phyloP scores from a whole-genome alignment of 441 rosid species.

The Pelargonium australe region DNA sequence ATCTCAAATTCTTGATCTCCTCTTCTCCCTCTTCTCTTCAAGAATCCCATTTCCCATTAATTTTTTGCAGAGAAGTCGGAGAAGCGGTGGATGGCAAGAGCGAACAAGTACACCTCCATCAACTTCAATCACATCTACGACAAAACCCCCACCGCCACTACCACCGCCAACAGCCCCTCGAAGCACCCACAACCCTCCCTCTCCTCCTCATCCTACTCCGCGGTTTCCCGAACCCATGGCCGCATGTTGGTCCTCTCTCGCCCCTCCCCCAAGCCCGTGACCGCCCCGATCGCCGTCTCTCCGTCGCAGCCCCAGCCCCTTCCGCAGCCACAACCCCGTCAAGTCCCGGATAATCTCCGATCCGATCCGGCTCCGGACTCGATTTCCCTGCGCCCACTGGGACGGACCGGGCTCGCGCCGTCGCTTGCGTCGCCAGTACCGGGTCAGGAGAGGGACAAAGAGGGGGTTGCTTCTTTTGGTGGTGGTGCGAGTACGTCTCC shows the following conservation, averaged over 20 bases:
- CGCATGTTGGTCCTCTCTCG: slow-evolving; percentile 84
- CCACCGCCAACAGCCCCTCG: slow-evolving; percentile 16
- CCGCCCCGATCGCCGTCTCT: slow-evolving; percentile 20
- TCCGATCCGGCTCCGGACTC: slow-evolving; percentile 31
- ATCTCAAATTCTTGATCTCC: not conserved
- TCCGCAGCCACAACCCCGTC: slow-evolving; percentile 13
- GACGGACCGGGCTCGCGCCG: slow-evolving; percentile 43
- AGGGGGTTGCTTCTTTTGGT: slow-evolving; percentile 18
- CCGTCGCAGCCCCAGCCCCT: not conserved
- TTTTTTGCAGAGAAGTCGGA: not conserved
- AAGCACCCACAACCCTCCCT: slow-evolving; percentile 17
- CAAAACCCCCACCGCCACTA: slow-evolving; percentile 28
- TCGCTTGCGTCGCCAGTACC: slow-evolving; percentile 23
- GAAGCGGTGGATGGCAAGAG: slow-evolving; percentile 65
- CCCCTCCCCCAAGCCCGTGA: slow-evolving; percentile 41
- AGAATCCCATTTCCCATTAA: no score
- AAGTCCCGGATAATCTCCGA: slow-evolving; percentile 23
- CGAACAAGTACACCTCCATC: slow-evolving; percentile 62
- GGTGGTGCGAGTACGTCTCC: slow-evolving; percentile 15
- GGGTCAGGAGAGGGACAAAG: slow-evolving; percentile 28
- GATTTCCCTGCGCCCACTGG: slow-evolving; percentile 63
- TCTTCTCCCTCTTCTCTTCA: not conserved
- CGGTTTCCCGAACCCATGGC: slow-evolving; percentile 45
- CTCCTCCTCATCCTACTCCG: slow-evolving; percentile 24
- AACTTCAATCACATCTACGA: slow-evolving; percentile 67